phyloP scores from a whole-genome alignment of 164 flowering plant genomes.

The Taxillus chinensis region DNA sequence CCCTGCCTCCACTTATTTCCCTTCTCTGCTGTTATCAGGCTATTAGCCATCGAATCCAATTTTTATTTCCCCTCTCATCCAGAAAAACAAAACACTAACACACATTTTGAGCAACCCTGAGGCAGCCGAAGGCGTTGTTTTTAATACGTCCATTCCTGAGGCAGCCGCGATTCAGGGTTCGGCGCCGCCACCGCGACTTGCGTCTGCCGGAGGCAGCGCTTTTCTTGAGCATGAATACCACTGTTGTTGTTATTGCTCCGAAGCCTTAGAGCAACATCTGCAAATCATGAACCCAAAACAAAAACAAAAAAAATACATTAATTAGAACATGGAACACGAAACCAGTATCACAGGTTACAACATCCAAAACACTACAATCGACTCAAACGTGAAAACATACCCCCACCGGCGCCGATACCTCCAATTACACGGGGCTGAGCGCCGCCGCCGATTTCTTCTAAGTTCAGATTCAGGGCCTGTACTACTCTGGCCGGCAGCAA shows the following conservation, averaged over 20 bases:
- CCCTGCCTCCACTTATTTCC: no score
- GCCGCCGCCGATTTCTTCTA: slow-evolving; percentile 32
- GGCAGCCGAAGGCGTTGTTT: background rate
- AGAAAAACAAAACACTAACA: no score
- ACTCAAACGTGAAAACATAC: slow-evolving; percentile 8
- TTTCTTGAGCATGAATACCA: slow-evolving; percentile 11
- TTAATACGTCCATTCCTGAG: background rate
- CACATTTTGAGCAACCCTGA: background rate
- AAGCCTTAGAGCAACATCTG: slow-evolving; percentile 13
- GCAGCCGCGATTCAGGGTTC: slow-evolving; percentile 28
- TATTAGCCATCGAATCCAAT: no score
- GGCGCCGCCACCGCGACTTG: slow-evolving; percentile 4
- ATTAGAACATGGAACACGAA: no score
- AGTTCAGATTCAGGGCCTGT: slow-evolving; percentile 45
- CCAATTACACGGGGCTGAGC: slow-evolving; percentile 19
- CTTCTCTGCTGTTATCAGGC: no score
- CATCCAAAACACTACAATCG: background rate
- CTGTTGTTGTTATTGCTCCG: slow-evolving; percentile 7
- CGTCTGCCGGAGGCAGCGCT: slow-evolving; percentile 12
- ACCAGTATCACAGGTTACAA: background rate
- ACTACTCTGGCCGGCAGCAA: slow-evolving; percentile 36
- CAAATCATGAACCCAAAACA: no score
- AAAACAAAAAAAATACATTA: background rate
- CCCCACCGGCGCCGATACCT: slow-evolving; percentile 15
- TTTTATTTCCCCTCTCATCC: no score